Evolutionary conservation across 2,329 filamentous ascomycete species (phyloP).

Genomic region (Domatiomyces catenatus): DNA sequence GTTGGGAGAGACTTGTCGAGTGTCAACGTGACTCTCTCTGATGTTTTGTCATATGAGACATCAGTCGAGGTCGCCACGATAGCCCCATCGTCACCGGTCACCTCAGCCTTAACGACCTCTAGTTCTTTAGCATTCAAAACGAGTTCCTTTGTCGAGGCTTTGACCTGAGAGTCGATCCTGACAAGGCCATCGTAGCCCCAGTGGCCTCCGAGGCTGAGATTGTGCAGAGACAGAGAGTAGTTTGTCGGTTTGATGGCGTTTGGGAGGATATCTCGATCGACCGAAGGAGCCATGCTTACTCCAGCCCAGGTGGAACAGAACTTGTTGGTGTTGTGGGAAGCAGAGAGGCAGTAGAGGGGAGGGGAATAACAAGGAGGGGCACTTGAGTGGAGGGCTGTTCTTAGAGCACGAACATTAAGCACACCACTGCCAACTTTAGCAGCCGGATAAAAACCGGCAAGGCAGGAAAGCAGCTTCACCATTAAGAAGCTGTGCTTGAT

Average conservation of each 20-base stretch:
- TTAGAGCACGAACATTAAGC: not conserved
- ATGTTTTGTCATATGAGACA: constrained; percentile 67
- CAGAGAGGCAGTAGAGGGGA: constrained; percentile 26
- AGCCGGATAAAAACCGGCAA: not conserved
- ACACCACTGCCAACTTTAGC: not conserved
- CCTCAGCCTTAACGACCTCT: constrained; percentile 53
- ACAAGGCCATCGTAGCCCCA: constrained; percentile 82
- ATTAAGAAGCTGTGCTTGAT: not conserved
- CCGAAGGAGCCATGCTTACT: constrained; percentile 25
- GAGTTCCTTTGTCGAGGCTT: constrained; percentile 57
- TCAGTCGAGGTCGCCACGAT: constrained; percentile 21
- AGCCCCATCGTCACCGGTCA: constrained; percentile 39
- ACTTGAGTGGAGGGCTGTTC: not conserved
- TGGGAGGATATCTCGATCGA: constrained; percentile 32
- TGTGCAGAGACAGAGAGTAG: constrained; percentile 67
- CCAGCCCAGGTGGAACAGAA: constrained; percentile 28
- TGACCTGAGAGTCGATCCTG: constrained; percentile 61
- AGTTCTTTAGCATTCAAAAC: constrained; percentile 76
- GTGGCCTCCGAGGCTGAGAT: constrained; percentile 53
- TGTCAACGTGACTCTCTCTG: constrained; percentile 64
- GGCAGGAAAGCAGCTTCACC: not conserved
- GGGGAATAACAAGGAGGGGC: not conserved
- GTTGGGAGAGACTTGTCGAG: constrained; percentile 60
- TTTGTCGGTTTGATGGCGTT: constrained; percentile 59
- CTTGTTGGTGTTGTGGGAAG: constrained; percentile 8